Evolutionary conservation across 2,329 filamentous ascomycete genomes (phyloP).

Genomic region (Gnomoniopsis sp.): DNA sequence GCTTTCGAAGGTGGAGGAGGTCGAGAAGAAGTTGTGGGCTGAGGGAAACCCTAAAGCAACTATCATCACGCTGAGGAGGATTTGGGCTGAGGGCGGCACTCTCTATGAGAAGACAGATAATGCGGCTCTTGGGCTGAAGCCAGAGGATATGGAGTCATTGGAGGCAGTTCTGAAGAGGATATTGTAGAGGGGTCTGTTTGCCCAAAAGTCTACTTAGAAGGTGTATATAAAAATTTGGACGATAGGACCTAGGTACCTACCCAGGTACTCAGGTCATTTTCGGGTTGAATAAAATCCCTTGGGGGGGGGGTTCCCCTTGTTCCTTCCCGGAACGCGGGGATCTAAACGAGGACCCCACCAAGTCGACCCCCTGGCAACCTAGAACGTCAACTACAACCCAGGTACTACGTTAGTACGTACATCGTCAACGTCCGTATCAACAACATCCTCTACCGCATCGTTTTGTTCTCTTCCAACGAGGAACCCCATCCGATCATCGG

Average conservation of each 20-base stretch:
- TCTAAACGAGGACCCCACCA: no score
- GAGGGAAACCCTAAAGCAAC: conserved; percentile 49
- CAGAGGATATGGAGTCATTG: conserved; percentile 51
- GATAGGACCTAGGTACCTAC: no score
- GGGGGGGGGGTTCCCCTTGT: no score
- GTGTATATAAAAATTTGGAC: no score
- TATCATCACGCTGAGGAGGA: conserved; percentile 59
- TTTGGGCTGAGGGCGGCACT: conserved; percentile 71
- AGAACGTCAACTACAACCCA: no score
- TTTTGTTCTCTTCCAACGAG: not conserved
- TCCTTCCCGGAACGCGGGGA: no score
- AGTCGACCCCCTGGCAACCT: no score
- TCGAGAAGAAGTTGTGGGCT: conserved; percentile 60
- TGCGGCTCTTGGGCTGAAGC: conserved; percentile 46
- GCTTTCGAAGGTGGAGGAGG: conserved; percentile 47
- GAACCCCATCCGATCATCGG: not conserved
- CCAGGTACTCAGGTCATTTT: no score
- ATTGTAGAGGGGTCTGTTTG: not conserved
- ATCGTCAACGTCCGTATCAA: not conserved
- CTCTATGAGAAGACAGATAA: conserved; percentile 69
- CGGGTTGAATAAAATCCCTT: no score
- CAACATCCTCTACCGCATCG: not conserved
- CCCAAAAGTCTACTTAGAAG: no score
- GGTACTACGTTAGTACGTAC: no score
- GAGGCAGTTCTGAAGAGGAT: conserved; percentile 26